Evolutionary conservation across 805 yeast genomes (phyloP).

Genomic region (Teunomyces cretensis): DNA sequence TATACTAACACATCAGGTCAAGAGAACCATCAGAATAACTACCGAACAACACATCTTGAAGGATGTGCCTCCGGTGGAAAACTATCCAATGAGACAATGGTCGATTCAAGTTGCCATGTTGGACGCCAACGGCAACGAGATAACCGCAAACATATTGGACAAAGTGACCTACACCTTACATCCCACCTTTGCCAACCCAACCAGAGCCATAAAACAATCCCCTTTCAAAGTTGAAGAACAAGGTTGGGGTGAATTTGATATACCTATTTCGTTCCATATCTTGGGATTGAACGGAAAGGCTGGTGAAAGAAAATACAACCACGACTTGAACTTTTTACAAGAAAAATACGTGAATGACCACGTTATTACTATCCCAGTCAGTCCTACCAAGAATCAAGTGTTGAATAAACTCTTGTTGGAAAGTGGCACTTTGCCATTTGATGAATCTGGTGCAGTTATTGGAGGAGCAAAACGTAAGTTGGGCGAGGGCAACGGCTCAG

Average conservation of each 20-base stretch:
- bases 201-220: constrained; percentile 71
- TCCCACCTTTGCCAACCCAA: constrained; percentile 92
- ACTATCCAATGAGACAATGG: constrained; percentile 96
- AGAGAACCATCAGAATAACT: constrained; percentile 84
- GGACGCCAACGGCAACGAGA: constrained; percentile 75
- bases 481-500: constrained; percentile 13
- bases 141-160: constrained; percentile 86
- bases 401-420: constrained; percentile 73
- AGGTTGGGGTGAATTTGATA: constrained; percentile 98
- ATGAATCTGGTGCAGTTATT: constrained; percentile 34
- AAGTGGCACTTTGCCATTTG: constrained; percentile 74
- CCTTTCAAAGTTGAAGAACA: constrained; percentile 89
- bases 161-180: constrained; percentile 91
- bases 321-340: constrained; percentile 83
- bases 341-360: constrained; percentile 80
- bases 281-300: constrained; percentile 66
- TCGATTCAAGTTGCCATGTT: constrained; percentile 71
- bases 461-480: constrained; percentile 14
- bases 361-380: constrained; percentile 62
- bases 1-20: constrained; percentile 42
- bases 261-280: constrained; percentile 73
- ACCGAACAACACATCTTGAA: constrained; percentile 81
- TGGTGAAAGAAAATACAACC: constrained; percentile 84
- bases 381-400: constrained; percentile 60
- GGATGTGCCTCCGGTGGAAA: constrained; percentile 82